phyloP scores from a whole-genome alignment of 164 flowering plant genomes.

The Chimonanthus salicifolius region DNA sequence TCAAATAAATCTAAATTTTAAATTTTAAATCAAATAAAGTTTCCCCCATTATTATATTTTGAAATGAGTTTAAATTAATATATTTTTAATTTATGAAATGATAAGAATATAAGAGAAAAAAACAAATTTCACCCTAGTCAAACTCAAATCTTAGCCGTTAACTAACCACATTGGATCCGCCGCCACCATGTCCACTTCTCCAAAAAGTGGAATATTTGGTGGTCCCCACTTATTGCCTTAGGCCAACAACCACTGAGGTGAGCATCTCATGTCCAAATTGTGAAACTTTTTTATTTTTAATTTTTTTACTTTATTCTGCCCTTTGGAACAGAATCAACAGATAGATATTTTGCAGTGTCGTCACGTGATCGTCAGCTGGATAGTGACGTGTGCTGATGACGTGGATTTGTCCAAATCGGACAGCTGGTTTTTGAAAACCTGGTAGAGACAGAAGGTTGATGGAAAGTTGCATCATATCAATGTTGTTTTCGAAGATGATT shows the following conservation, averaged over 20 bases:
- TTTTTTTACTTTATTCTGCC: neutral
- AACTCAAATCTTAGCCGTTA: too few species aligned
- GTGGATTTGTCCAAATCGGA: neutral
- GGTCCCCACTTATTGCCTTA: neutral
- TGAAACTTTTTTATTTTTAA: neutral
- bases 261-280: neutral
- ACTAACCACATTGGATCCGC: too few species aligned
- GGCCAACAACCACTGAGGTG: neutral
- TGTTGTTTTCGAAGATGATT: too few species aligned
- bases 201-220: neutral
- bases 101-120: too few species aligned
- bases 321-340: neutral
- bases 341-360: neutral
- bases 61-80: too few species aligned
- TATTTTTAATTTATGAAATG: too few species aligned
- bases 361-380: neutral
- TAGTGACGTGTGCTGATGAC: neutral
- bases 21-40: too few species aligned
- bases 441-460: neutral
- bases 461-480: too few species aligned
- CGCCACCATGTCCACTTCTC: too few species aligned
- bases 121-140: too few species aligned
- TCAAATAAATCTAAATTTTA: too few species aligned
- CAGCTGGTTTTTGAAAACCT: neutral
- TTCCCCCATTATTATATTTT: too few species aligned